A percentile compares a stretch with the other conserved stretches of the same genome.
Evolutionary conservation across 805 yeast species (phyloP).

Genomic region (Candida mattraensis): DNA sequence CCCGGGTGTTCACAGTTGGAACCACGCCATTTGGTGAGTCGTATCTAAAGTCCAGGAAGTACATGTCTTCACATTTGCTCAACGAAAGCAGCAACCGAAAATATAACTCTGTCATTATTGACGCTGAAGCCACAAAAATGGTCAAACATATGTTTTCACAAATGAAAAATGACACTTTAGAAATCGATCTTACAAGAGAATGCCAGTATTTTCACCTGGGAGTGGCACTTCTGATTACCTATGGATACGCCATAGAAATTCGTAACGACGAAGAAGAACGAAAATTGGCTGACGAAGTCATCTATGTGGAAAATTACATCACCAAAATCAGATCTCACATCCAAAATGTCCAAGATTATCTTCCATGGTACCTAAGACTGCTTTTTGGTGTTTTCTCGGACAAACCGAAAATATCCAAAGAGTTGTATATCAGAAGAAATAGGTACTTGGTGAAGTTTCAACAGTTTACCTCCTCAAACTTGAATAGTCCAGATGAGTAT

Average conservation of each 20-base stretch:
- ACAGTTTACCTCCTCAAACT: slow-evolving; percentile 27
- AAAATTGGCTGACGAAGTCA: slow-evolving; percentile 48
- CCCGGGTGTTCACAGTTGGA: slow-evolving; percentile 62
- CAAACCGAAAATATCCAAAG: slow-evolving; percentile 20
- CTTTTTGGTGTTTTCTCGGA: slow-evolving; percentile 16
- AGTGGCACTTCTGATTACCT: slow-evolving; percentile 51
- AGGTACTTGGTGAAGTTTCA: slow-evolving; percentile 44
- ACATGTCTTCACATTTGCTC: slow-evolving; percentile 43
- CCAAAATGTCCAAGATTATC: slow-evolving; percentile 53
- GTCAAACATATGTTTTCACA: slow-evolving; percentile 12
- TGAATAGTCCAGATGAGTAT: slow-evolving; percentile 8
- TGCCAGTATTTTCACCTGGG: slow-evolving; percentile 53
- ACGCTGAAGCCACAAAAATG: slow-evolving; percentile 37
- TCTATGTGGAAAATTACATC: slow-evolving; percentile 55
- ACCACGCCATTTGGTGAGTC: slow-evolving; percentile 59
- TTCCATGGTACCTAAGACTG: slow-evolving; percentile 43
- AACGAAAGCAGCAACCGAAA: slow-evolving; percentile 37
- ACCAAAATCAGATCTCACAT: slow-evolving; percentile 58
- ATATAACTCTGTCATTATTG: slow-evolving; percentile 36
- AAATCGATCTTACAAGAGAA: slow-evolving; percentile 40
- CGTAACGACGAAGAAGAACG: slow-evolving; percentile 37
- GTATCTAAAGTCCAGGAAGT: slow-evolving; percentile 48
- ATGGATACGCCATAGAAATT: slow-evolving; percentile 50
- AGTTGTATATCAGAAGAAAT: slow-evolving; percentile 45
- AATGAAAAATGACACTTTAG: slow-evolving; percentile 26